A percentile compares a stretch with the other conserved stretches of the same genome.
phyloP scores from a whole-genome alignment of 495 filamentous ascomycete species.

The Cercophora sp. region DNA sequence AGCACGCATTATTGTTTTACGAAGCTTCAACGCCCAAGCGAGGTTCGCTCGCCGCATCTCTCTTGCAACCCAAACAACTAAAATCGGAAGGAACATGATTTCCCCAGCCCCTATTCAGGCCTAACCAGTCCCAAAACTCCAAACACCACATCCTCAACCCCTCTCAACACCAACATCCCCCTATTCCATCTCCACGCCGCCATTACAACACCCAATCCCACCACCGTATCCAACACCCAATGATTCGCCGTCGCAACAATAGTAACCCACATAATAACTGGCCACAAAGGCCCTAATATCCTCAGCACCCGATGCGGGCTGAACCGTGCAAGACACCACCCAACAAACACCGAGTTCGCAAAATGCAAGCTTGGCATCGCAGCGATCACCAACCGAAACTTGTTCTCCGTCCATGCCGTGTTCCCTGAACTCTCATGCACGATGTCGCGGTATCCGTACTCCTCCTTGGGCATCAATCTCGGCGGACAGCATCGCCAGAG shows the following conservation, averaged over 20 bases:
- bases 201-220: background rate
- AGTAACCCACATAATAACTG: background rate
- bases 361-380: background rate
- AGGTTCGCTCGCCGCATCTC: too few species aligned
- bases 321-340: background rate
- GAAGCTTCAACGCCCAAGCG: too few species aligned
- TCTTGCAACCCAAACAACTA: too few species aligned
- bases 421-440: background rate
- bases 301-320: background rate
- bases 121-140: background rate
- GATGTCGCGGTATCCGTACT: background rate
- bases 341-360: background rate
- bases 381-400: background rate
- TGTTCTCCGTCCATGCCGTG: background rate
- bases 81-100: too few species aligned
- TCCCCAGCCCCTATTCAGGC: too few species aligned
- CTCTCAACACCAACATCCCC: background rate
- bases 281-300: background rate
- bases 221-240: background rate
- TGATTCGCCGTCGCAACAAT: background rate
- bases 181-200: background rate
- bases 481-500: background rate
- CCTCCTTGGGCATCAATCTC: background rate
- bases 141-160: background rate
- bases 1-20: too few species aligned